Percentiles rank a stretch among this genome's conserved stretches.
phyloP scores from a whole-genome alignment of 257 asterid species.

The Petrea volubilis region DNA sequence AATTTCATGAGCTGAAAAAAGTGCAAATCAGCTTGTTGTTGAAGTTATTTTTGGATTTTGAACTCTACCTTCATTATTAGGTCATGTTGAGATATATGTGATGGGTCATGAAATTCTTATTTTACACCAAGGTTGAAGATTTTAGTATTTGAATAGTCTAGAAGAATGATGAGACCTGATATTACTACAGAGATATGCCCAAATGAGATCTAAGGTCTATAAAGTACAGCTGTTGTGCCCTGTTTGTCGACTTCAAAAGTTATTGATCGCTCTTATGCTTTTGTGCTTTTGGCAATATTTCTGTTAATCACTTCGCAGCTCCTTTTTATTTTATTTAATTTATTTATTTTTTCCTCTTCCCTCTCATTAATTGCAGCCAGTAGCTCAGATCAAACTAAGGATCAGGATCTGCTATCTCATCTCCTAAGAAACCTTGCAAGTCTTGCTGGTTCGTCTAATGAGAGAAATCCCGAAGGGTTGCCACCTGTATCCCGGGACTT shows the following conservation, averaged over 20 bases:
- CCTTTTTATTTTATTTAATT: too few species aligned
- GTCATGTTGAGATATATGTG: background rate
- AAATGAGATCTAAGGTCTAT: background rate
- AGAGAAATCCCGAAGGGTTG: conserved; percentile 8
- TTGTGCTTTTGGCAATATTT: background rate
- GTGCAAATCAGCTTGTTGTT: background rate
- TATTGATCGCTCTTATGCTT: background rate
- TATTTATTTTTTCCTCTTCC: background rate
- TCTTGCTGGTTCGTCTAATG: conserved; percentile 26
- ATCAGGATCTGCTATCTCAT: conserved; percentile 31
- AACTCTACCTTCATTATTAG: background rate
- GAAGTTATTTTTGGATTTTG: background rate
- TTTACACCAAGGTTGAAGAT: background rate
- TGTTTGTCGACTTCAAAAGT: background rate
- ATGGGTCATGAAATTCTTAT: background rate
- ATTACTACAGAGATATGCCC: background rate
- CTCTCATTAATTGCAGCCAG: conserved; percentile 25
- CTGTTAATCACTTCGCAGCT: conserved; percentile 6
- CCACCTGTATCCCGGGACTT: conserved; percentile 26
- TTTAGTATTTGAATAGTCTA: background rate
- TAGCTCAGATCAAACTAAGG: conserved; percentile 32
- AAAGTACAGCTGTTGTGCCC: background rate
- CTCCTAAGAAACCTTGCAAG: conserved; percentile 30
- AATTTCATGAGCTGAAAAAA: background rate
- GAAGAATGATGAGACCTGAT: background rate